Evolutionary conservation across 805 yeast species (phyloP).

Genomic region (Cyberlindnera xylosilytica): DNA sequence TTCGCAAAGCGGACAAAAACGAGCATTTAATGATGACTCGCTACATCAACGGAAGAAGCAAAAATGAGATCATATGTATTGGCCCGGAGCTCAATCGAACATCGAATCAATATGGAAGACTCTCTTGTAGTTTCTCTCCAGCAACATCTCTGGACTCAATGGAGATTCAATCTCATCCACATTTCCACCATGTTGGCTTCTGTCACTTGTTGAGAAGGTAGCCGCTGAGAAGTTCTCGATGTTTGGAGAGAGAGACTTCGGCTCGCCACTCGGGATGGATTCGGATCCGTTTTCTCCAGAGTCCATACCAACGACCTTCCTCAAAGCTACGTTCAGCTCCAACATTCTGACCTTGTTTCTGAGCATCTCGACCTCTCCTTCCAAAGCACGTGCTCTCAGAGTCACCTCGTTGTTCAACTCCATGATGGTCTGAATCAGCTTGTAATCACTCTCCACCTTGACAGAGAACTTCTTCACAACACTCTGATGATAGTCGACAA

Average conservation of each 20-base stretch:
- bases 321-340: background rate
- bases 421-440: constrained; percentile 19
- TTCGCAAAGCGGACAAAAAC: constrained; percentile 30
- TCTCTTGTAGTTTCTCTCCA: background rate
- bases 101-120: background rate
- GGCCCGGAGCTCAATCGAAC: background rate
- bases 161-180: no score
- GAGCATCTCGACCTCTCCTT: background rate
- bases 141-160: background rate
- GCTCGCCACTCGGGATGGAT: background rate
- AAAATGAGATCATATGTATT: constrained; percentile 12
- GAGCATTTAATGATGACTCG: constrained; percentile 22
- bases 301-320: background rate
- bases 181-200: background rate
- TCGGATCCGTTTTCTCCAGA: background rate
- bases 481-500: constrained; percentile 9
- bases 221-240: background rate
- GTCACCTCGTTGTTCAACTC: constrained; percentile 20
- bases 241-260: background rate
- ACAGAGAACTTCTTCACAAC: constrained; percentile 2
- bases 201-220: background rate
- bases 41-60: constrained; percentile 26
- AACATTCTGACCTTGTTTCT: background rate
- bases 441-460: constrained; percentile 10
- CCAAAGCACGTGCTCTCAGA: background rate